These are phyloP conservation scores for Gryganskiella cystojenkinii DNA, from an alignment of 192 early-diverging fungal genomes.

Conservation along the genomic window DNA sequence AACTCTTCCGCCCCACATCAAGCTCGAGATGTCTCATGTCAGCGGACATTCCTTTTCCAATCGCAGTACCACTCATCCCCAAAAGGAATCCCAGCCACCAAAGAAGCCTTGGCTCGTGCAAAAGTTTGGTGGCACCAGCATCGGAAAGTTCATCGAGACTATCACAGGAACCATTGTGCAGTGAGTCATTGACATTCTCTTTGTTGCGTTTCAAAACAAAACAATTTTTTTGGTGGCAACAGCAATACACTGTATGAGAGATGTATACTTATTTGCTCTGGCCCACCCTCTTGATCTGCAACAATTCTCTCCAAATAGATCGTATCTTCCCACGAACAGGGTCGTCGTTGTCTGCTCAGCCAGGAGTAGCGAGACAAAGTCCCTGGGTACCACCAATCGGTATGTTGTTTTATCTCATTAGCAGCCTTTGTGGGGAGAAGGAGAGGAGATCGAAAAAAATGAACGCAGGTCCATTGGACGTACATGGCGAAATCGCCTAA, in stretches of 20 bases:
- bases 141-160: slow-evolving; percentile 84
- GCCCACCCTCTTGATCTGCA: no score
- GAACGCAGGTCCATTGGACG: no score
- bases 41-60: neutral
- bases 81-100: neutral
- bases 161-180: slow-evolving; percentile 83
- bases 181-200: slow-evolving; percentile 59
- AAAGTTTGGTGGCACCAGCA: slow-evolving; percentile 98
- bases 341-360: slow-evolving; percentile 94
- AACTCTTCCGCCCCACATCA: slow-evolving; percentile 16
- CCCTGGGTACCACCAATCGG: slow-evolving; percentile 91
- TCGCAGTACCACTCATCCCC: neutral
- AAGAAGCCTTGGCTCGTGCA: slow-evolving; percentile 71
- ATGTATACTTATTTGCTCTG: no score
- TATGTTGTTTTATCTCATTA: slow-evolving; percentile 48
- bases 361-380: slow-evolving; percentile 87
- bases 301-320: slow-evolving; percentile 56
- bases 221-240: slow-evolving; percentile 3
- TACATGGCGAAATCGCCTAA: slow-evolving; percentile 11
- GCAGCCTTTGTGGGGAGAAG: no score
- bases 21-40: slow-evolving; percentile 12
- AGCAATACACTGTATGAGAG: no score
- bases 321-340: slow-evolving; percentile 74
- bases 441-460: no score
- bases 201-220: neutral